Conservation (phyloP, 1,139 yeast genomes). For the Protomyces pachydermus region DNA sequence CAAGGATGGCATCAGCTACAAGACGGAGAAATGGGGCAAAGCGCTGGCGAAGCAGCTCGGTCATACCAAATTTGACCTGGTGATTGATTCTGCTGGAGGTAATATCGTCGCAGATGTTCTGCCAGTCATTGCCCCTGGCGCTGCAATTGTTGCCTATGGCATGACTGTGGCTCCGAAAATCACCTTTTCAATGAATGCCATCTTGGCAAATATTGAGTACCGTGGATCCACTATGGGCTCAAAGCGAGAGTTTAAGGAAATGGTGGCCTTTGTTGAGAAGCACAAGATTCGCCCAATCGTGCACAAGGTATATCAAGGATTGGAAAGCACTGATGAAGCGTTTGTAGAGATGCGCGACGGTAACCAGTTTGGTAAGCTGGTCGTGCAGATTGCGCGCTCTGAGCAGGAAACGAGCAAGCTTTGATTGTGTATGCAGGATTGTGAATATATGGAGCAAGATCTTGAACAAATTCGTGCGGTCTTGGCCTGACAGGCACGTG, state of each 20-base stretch:
- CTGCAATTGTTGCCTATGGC: conserved; percentile 31
- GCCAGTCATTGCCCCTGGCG: conserved; percentile 28
- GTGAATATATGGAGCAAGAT: too few relatives aligned
- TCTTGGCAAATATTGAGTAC: conserved; percentile 31
- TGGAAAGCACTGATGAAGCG: conserved; percentile 30
- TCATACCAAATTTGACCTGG: conserved; percentile 38
- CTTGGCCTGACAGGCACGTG: too few relatives aligned
- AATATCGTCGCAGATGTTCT: conserved; percentile 30
- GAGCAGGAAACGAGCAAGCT: too few relatives aligned
- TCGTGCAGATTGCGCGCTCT: conserved; percentile 20
- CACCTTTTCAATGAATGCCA: conserved; percentile 31
- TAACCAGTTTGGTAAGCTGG: conserved; percentile 36
- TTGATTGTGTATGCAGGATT: too few relatives aligned
- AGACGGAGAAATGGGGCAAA: conserved; percentile 30
- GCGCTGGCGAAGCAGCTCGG: conserved; percentile 13
- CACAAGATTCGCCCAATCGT: conserved; percentile 31
- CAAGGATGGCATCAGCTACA: conserved; percentile 32
- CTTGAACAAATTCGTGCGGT: too few relatives aligned
- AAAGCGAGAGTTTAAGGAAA: conserved; percentile 29
- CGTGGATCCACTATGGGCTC: conserved; percentile 34
- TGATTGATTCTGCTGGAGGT: conserved; percentile 33
- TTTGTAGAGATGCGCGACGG: conserved; percentile 30
- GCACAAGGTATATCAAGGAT: conserved; percentile 25
- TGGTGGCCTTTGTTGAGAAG: conserved; percentile 30
- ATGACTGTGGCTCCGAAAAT: conserved; percentile 33